Evolutionary conservation across 2,329 filamentous ascomycete species (phyloP).

Genomic region (Sclerotinia glacialis): DNA sequence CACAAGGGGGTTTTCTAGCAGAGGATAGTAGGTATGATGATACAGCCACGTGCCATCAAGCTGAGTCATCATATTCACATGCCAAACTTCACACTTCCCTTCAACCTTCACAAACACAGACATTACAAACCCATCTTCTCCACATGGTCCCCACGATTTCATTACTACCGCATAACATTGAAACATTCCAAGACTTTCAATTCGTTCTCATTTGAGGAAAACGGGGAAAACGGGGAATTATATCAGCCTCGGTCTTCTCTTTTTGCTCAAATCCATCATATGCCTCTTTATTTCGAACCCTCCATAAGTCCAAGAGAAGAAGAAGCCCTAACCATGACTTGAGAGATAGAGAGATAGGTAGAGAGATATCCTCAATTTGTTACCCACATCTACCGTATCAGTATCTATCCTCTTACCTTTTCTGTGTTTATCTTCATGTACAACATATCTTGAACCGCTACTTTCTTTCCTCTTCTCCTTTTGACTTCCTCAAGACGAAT

Average conservation of each 20-base stretch:
- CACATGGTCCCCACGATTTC: constrained; percentile 6
- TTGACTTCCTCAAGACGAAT: not conserved
- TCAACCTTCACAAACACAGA: not conserved
- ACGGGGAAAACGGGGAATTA: not conserved
- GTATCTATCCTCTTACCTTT: not conserved
- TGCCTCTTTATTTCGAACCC: not conserved
- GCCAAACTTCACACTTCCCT: constrained; percentile 16
- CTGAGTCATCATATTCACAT: constrained; percentile 13
- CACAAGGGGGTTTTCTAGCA: not conserved
- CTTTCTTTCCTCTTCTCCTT: constrained; percentile 2
- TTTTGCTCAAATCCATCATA: not conserved
- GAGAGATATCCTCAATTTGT: not conserved
- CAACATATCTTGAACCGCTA: not conserved
- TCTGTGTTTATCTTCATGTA: not conserved
- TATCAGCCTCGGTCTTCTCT: constrained; percentile 1
- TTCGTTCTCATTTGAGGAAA: not conserved
- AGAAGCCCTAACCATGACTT: not conserved
- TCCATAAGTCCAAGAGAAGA: not conserved
- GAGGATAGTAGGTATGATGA: too few species aligned
- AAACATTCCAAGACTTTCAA: constrained; percentile 4
- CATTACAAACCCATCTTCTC: not conserved
- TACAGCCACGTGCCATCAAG: not conserved
- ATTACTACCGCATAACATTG: not conserved
- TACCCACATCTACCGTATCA: too few species aligned
- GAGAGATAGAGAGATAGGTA: not conserved